Percentiles rank a stretch among this genome's conserved stretches.
phyloP scores from a whole-genome alignment of 768 basidiomycete species.

The Rickenella mellea region DNA sequence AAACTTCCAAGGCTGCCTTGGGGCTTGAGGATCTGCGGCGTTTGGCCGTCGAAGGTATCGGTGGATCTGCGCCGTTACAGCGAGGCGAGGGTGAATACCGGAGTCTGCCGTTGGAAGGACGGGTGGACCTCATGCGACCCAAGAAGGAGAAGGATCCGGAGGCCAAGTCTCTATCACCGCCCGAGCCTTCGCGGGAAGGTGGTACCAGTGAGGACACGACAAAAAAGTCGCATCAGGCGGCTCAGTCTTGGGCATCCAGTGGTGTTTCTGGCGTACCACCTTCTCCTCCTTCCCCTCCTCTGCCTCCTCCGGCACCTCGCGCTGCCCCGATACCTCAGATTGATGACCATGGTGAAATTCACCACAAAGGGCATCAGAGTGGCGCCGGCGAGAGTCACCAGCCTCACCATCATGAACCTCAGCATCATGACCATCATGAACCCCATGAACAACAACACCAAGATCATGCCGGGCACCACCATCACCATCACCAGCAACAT shows the following conservation, averaged over 20 bases:
- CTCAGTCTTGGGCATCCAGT: constrained; percentile 52
- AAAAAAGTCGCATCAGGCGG: not conserved
- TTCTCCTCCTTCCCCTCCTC: constrained; percentile 42
- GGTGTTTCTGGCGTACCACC: constrained; percentile 52
- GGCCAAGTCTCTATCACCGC: not conserved
- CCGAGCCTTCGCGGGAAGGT: not conserved
- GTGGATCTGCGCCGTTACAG: constrained; percentile 10
- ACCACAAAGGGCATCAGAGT: constrained; percentile 10
- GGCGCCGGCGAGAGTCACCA: constrained; percentile 4
- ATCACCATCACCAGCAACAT: constrained; percentile 14
- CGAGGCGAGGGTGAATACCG: constrained; percentile 63
- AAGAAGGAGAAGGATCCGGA: constrained; percentile 12
- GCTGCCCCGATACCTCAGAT: constrained; percentile 1
- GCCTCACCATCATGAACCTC: constrained; percentile 9
- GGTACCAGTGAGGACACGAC: not conserved
- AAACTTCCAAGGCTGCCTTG: constrained; percentile 26
- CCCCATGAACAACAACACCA: constrained; percentile 14
- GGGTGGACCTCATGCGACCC: constrained; percentile 79
- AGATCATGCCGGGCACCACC: constrained; percentile 12
- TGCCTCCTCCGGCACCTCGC: constrained; percentile 28
- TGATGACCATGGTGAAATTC: constrained; percentile 9
- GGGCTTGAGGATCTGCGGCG: constrained; percentile 57
- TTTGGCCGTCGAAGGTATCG: constrained; percentile 51
- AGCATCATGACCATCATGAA: constrained; percentile 9
- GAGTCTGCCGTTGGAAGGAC: constrained; percentile 78